phyloP scores from a whole-genome alignment of 2,329 filamentous ascomycete species.

The Phialemoniopsis sp. region DNA sequence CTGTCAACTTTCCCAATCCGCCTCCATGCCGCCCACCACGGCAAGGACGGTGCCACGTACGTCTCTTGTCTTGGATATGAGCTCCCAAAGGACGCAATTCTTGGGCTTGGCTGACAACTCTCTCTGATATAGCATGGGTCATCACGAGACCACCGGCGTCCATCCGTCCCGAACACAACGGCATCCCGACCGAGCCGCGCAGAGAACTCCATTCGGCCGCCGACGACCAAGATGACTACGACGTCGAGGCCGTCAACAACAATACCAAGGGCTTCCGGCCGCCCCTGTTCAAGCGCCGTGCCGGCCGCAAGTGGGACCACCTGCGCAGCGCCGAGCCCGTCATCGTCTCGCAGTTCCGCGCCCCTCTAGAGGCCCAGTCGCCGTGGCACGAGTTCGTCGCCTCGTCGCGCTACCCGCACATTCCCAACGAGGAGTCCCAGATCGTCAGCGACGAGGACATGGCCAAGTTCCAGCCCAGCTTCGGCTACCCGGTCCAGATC shows the following conservation, averaged over 20 bases:
- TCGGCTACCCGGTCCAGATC: constrained; percentile 29
- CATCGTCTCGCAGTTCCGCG: constrained; percentile 39
- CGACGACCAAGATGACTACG: neutral
- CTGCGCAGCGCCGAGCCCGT: constrained; percentile 55
- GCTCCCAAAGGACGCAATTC: too few relatives aligned
- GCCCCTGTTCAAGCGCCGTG: constrained; percentile 39
- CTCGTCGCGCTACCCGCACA: constrained; percentile 47
- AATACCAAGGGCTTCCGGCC: constrained; percentile 23
- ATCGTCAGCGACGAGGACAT: constrained; percentile 41
- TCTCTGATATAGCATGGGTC: constrained; percentile 3
- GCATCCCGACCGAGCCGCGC: constrained; percentile 9
- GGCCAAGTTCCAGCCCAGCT: constrained; percentile 38
- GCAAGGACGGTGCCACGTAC: constrained; percentile 11
- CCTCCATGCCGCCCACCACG: constrained; percentile 4
- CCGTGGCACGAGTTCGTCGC: constrained; percentile 50
- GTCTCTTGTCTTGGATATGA: too few relatives aligned
- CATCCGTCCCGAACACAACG: constrained; percentile 14
- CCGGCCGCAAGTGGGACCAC: constrained; percentile 52
- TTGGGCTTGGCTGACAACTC: neutral
- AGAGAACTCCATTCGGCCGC: neutral
- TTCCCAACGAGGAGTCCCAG: constrained; percentile 40
- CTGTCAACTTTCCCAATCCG: neutral
- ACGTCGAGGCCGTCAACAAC: neutral
- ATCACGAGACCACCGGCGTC: constrained; percentile 9
- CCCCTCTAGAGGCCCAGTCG: constrained; percentile 35